A percentile compares a stretch with the other conserved stretches of the same genome.
Evolutionary conservation across 768 basidiomycete genomes (phyloP).

Genomic region (Pulveroboletus ravenelii): DNA sequence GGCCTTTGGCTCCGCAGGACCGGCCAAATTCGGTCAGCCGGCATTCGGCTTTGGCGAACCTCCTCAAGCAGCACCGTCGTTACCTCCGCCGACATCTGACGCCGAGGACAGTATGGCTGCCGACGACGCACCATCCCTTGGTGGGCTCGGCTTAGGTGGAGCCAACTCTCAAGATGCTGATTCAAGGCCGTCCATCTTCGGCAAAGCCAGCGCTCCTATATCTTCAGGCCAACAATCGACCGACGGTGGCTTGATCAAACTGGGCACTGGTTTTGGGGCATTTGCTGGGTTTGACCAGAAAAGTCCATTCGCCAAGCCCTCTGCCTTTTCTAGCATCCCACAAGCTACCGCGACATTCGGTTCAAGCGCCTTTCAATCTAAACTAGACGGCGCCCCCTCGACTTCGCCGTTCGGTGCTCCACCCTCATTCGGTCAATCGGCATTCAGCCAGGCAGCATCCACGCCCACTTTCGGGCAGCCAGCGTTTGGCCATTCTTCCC

Average conservation of each 20-base stretch:
- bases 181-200: conserved; percentile 32
- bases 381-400: conserved; percentile 15
- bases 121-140: conserved; percentile 29
- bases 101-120: conserved; percentile 33
- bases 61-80: conserved; percentile 3
- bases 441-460: conserved; percentile 27
- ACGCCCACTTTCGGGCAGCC: conserved; percentile 35
- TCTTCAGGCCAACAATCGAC: conserved; percentile 14
- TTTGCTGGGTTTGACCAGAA: conserved; percentile 24
- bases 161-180: conserved; percentile 21
- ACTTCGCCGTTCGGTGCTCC: conserved; percentile 28
- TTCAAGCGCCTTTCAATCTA: conserved; percentile 10
- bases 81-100: conserved; percentile 1
- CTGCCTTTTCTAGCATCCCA: conserved; percentile 19
- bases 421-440: conserved; percentile 32
- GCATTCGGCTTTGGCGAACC: conserved; percentile 19
- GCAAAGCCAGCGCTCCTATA: conserved; percentile 15
- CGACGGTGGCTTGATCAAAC: conserved; percentile 26
- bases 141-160: conserved; percentile 29
- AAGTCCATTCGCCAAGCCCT: conserved; percentile 22
- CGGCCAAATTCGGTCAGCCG: conserved; percentile 31
- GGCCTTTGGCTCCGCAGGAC: conserved; percentile 28
- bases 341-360: conserved; percentile 14
- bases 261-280: conserved; percentile 34
- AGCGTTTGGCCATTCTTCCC: conserved; percentile 36